Evolutionary conservation across 2,329 filamentous ascomycete species (phyloP), one percentile per base, ranked within the genome.

Genomic region (Curvularia sp.): DNA sequence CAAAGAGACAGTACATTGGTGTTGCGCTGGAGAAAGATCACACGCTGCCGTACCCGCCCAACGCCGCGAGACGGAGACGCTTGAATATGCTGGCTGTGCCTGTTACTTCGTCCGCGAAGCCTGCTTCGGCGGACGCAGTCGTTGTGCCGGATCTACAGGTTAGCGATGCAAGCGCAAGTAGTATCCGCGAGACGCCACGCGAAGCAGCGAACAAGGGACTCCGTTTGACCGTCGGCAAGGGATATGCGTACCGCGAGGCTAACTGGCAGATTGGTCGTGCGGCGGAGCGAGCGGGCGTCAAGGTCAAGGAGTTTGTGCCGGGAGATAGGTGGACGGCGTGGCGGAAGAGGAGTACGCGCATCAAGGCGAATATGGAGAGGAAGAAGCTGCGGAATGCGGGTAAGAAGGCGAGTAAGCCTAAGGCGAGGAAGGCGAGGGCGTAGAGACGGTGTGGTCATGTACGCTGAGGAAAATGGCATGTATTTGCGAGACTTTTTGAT

Each of bases 1-100:
- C 93, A 0, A 90, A 92, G 67, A 87, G 93, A 60, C 92, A 96
- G 77, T 99, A 93, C 83, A 99, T 99, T 72, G 95, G 95, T 61
- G 90, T 99, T 20, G 90, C 91, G 33, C 93, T 97, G 77, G 85
- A 93, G 75, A 92, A 92, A 74, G 83, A 88, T 15, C 91, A 96
- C 70, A 87, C 83, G 31, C 86, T 99, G 1, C 95, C 95, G 0
- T 88, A 90, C 72, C 89, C 91, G 0, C 80, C 79, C 26, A 89
- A 94, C 74, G 89, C 89, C 4, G 86, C 90, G 62, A 87, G 91
- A 55, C 86, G 88, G 70, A 86, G 95, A 66, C 85, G 87, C 52
- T 83, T 99, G 60, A 90, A 90, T 68, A 89, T 96, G 85, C 82
- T 88, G 5, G 85, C 83, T 30, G 81, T 84, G 20, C 58, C 58